Percentiles rank a stretch among this genome's conserved stretches.
phyloP scores from a whole-genome alignment of 345 rosid genomes.

The Populus tremula region DNA sequence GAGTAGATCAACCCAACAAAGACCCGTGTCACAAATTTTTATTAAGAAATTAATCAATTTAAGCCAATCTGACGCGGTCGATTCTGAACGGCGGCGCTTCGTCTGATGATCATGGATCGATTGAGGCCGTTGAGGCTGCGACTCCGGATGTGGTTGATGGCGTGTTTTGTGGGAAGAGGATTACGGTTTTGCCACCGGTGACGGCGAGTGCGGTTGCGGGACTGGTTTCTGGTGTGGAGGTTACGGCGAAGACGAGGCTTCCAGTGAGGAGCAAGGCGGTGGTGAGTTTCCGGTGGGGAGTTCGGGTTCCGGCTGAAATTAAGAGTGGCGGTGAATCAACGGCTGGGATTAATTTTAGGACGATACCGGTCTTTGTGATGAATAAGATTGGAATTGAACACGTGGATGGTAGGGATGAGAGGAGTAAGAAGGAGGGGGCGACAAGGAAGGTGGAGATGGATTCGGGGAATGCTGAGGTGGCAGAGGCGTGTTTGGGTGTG shows the following conservation, averaged over 20 bases:
- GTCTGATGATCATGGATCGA: constrained; percentile 51
- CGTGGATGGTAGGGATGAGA: constrained; percentile 33
- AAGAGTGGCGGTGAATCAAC: constrained; percentile 37
- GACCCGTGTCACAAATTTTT: too few species aligned
- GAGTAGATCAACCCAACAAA: too few species aligned
- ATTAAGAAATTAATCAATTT: too few species aligned
- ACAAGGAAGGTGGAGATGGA: constrained; percentile 11
- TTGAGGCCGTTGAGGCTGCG: constrained; percentile 70
- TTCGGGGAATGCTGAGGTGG: constrained; percentile 36
- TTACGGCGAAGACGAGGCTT: constrained; percentile 65
- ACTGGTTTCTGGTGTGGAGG: constrained; percentile 57
- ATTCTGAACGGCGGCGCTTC: constrained; percentile 25
- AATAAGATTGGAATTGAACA: constrained; percentile 89
- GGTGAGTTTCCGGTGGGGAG: constrained; percentile 84
- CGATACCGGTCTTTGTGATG: constrained; percentile 75
- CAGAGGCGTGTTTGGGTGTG: constrained; percentile 47
- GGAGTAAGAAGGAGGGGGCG: constrained; percentile 16
- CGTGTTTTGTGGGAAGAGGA: constrained; percentile 34
- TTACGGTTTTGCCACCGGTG: constrained; percentile 31
- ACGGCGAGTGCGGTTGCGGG: constrained; percentile 43
- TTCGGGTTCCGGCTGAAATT: constrained; percentile 72
- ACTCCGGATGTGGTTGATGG: constrained; percentile 12
- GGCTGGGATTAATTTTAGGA: constrained; percentile 51
- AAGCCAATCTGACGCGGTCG: constrained; percentile 10
- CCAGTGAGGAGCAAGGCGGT: constrained; percentile 67